phyloP scores from a whole-genome alignment of 306 rosid genomes.

The Rosa persica region DNA sequence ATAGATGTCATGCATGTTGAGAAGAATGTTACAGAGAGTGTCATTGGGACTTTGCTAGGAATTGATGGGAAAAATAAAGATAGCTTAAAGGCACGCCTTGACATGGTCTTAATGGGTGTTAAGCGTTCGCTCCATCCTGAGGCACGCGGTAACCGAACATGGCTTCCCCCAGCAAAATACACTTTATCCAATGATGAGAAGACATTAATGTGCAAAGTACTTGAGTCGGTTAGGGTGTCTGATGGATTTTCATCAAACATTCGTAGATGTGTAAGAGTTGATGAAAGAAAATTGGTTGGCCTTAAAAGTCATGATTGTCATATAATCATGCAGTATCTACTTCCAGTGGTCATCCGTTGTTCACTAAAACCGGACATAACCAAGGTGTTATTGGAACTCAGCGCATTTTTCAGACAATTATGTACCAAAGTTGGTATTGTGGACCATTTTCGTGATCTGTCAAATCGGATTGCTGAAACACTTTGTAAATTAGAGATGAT shows the following conservation, averaged over 20 bases:
- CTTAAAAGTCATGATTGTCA: not conserved
- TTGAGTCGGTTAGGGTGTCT: too few species aligned
- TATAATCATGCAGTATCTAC: not conserved
- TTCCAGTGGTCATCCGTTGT: not conserved
- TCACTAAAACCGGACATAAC: not conserved
- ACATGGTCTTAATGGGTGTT: too few species aligned
- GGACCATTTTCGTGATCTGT: not conserved
- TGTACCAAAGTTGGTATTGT: not conserved
- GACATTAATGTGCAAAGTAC: too few species aligned
- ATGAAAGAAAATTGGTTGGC: not conserved
- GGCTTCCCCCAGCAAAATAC: too few species aligned
- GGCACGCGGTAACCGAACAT: too few species aligned
- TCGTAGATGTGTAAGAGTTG: not conserved
- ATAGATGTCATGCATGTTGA: not conserved
- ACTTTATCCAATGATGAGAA: too few species aligned
- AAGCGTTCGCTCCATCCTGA: too few species aligned
- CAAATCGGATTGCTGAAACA: not conserved
- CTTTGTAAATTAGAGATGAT: not conserved
- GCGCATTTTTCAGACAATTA: not conserved
- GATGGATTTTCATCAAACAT: too few species aligned
- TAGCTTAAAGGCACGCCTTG: too few species aligned
- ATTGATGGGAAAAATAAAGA: too few species aligned
- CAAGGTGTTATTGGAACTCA: not conserved
- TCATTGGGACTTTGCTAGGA: too few species aligned
- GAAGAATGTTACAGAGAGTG: not conserved